These are phyloP conservation scores for Stygiomarasmius scandens DNA, from an alignment of 1,284 basidiomycete genomes.

Conservation along the genomic window DNA sequence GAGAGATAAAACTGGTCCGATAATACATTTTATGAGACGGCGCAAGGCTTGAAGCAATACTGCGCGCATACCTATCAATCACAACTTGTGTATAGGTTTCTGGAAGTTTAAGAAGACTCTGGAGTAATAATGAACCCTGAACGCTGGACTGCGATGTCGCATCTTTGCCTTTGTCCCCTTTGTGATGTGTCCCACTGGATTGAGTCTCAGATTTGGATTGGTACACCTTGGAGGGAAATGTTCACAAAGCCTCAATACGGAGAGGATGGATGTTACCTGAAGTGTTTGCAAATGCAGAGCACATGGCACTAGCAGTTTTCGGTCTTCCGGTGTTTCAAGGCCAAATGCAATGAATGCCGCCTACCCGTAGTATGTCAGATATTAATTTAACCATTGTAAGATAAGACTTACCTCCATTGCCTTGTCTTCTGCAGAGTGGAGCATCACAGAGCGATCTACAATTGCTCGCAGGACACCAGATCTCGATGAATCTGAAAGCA, in stretches of 20 bases:
- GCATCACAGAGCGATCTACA: slow-evolving; percentile 7
- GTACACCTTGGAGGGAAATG: slow-evolving; percentile 35
- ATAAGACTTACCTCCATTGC: slow-evolving; percentile 18
- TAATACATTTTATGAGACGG: slow-evolving; percentile 1
- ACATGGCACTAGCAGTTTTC: slow-evolving; percentile 59
- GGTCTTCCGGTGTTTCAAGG: slow-evolving; percentile 48
- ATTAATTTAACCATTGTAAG: slow-evolving; percentile 40
- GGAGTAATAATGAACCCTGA: slow-evolving; percentile 86
- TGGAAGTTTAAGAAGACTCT: slow-evolving; percentile 74
- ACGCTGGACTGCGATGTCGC: slow-evolving; percentile 59
- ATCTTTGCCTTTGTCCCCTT: slow-evolving; percentile 25
- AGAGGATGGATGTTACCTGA: slow-evolving; percentile 41
- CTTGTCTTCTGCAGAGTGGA: slow-evolving; percentile 2
- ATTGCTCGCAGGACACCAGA: slow-evolving; percentile 61
- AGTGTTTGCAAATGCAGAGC: slow-evolving; percentile 63
- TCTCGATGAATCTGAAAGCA: slow-evolving; percentile 49
- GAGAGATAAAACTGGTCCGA: slow-evolving; percentile 56
- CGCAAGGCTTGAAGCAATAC: background rate
- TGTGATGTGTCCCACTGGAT: slow-evolving; percentile 13
- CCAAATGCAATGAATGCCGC: slow-evolving; percentile 65
- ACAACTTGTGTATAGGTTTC: slow-evolving; percentile 68
- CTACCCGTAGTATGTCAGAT: slow-evolving; percentile 36
- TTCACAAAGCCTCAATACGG: background rate
- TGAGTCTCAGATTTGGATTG: slow-evolving; percentile 20
- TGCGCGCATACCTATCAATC: slow-evolving; percentile 59